phyloP scores from a whole-genome alignment of 345 rosid genomes.

The Linum usitatissimum region DNA sequence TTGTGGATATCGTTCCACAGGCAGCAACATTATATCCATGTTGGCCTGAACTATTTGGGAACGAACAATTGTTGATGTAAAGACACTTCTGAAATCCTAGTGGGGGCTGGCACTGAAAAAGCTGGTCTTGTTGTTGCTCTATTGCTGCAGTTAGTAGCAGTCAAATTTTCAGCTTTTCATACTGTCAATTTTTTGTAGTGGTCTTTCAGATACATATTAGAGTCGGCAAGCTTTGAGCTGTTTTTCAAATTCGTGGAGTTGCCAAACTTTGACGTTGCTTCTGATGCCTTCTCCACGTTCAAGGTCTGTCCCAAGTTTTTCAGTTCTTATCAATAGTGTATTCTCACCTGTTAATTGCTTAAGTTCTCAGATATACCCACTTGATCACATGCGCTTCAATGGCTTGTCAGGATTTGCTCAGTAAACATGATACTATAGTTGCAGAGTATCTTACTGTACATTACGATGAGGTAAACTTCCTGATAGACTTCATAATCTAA shows the following conservation, averaged over 20 bases:
- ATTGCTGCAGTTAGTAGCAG: neutral
- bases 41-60: neutral
- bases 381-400: slow-evolving; percentile 6
- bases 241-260: slow-evolving; percentile 95
- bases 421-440: slow-evolving; percentile 65
- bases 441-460: slow-evolving; percentile 70
- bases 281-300: slow-evolving; percentile 96
- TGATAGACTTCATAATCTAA: neutral
- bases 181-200: slow-evolving; percentile 38
- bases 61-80: no score
- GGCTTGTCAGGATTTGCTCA: slow-evolving; percentile 71
- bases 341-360: slow-evolving; percentile 10
- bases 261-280: slow-evolving; percentile 89
- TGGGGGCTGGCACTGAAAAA: neutral
- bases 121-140: neutral
- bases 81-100: no score
- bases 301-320: slow-evolving; percentile 45
- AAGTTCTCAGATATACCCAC: slow-evolving; percentile 6
- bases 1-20: neutral
- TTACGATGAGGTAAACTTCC: slow-evolving; percentile 65
- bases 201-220: slow-evolving; percentile 77
- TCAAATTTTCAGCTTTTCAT: slow-evolving; percentile 22
- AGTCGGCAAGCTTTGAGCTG: slow-evolving; percentile 84
- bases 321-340: slow-evolving; percentile 9
- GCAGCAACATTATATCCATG: neutral